These are phyloP conservation scores for Gracilaria vermiculophylla DNA, from an alignment of 23 red algal genomes.

Conservation along the genomic window DNA sequence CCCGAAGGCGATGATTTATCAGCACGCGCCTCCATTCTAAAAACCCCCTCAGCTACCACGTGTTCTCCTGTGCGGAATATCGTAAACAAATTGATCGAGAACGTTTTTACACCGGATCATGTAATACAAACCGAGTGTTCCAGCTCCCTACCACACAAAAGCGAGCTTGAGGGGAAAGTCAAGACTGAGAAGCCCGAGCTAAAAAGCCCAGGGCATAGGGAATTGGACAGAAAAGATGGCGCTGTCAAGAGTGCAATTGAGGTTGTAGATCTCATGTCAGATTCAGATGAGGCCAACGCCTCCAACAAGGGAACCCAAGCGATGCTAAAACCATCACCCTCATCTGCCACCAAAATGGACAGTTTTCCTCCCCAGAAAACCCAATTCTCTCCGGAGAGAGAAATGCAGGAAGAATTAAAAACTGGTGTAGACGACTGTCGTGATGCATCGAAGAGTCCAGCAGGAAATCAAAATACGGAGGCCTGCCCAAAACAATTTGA, in stretches of 20 bases:
- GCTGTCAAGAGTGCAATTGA: neutral
- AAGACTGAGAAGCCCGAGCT: neutral
- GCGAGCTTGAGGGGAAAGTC: neutral
- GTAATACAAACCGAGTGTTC: neutral
- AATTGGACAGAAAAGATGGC: neutral
- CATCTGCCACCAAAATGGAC: neutral
- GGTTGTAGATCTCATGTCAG: neutral
- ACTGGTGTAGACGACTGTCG: neutral
- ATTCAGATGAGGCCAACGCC: neutral
- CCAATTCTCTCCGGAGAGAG: neutral
- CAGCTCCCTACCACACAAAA: neutral
- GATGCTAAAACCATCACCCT: neutral
- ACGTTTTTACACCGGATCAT: neutral
- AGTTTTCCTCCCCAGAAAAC: neutral
- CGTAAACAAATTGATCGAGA: constrained; percentile 36
- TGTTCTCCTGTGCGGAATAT: neutral
- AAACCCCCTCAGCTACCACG: neutral
- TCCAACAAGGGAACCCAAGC: neutral
- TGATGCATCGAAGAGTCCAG: neutral
- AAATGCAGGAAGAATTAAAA: neutral
- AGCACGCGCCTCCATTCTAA: neutral
- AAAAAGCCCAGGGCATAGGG: neutral
- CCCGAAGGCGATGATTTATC: neutral
- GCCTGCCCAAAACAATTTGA: neutral
- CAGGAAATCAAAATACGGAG: neutral